phyloP scores from a whole-genome alignment of 2,329 filamentous ascomycete species.

The Truncatella angustata region DNA sequence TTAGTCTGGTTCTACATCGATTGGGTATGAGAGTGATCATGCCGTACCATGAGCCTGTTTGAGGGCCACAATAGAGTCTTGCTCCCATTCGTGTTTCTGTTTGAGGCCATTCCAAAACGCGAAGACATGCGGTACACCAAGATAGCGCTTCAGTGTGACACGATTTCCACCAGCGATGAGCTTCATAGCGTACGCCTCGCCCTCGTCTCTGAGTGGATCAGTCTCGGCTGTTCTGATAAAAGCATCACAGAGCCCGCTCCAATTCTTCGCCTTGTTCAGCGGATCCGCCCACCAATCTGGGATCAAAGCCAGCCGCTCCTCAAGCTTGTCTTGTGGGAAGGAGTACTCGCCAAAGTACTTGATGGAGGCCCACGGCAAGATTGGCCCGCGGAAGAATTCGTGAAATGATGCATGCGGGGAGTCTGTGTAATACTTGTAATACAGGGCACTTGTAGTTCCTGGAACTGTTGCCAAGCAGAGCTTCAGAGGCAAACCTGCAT shows the following conservation, averaged over 20 bases:
- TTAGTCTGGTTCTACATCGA: no score
- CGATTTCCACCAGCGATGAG: constrained; percentile 42
- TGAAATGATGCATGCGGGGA: constrained; percentile 33
- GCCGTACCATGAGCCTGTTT: constrained; percentile 25
- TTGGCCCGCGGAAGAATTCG: constrained; percentile 31
- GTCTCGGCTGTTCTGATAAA: constrained; percentile 32
- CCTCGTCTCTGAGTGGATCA: constrained; percentile 47
- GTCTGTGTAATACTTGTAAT: constrained; percentile 29
- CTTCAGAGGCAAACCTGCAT: constrained; percentile 32
- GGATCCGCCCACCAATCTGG: constrained; percentile 34
- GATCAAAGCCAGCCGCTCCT: constrained; percentile 23
- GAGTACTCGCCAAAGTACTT: constrained; percentile 28
- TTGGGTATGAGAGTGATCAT: no score
- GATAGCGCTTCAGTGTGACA: constrained; percentile 43
- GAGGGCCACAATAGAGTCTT: constrained; percentile 29
- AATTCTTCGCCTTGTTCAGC: constrained; percentile 27
- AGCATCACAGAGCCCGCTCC: constrained; percentile 30
- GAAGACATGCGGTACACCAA: constrained; percentile 47
- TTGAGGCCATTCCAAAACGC: constrained; percentile 29
- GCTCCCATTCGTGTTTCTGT: constrained; percentile 31
- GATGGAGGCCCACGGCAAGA: constrained; percentile 33
- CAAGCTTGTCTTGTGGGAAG: constrained; percentile 24
- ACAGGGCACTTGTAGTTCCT: constrained; percentile 21
- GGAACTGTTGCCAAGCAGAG: constrained; percentile 34
- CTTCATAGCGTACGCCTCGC: constrained; percentile 43